phyloP scores from a whole-genome alignment of 2,329 filamentous ascomycete species.

The Hortaea werneckii region DNA sequence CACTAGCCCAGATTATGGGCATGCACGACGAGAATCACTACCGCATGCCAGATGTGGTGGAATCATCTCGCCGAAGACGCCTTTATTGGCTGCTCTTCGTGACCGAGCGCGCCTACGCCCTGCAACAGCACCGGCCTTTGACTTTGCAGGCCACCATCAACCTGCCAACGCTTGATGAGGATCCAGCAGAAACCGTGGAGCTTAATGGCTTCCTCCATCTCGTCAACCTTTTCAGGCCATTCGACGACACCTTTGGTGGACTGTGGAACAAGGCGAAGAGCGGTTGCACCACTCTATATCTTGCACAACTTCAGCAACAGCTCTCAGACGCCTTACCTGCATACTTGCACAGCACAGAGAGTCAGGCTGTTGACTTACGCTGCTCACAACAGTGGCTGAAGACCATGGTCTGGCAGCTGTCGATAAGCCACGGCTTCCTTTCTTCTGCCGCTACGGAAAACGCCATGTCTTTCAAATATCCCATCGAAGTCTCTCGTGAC shows the following conservation, averaged over 20 bases:
- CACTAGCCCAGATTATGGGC: conserved; percentile 47
- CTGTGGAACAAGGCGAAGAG: conserved; percentile 51
- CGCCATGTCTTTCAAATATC: conserved; percentile 53
- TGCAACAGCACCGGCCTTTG: conserved; percentile 54
- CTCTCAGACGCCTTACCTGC: conserved; percentile 44
- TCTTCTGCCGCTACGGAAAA: conserved; percentile 49
- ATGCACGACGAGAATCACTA: conserved; percentile 51
- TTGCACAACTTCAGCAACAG: conserved; percentile 40
- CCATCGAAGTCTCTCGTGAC: conserved; percentile 51
- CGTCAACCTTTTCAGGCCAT: conserved; percentile 50
- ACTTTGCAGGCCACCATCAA: conserved; percentile 51
- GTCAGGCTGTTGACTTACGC: conserved; percentile 58
- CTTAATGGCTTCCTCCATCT: conserved; percentile 51
- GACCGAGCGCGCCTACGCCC: conserved; percentile 53
- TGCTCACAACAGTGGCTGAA: conserved; percentile 62
- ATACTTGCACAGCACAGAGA: conserved; percentile 51
- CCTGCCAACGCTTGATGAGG: conserved; percentile 40
- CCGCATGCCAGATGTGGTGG: conserved; percentile 35
- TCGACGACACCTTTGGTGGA: conserved; percentile 54
- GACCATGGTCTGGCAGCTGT: conserved; percentile 63
- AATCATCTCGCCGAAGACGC: conserved; percentile 44
- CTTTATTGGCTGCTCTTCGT: conserved; percentile 56
- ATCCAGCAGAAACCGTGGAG: conserved; percentile 45
- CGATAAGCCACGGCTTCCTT: conserved; percentile 55
- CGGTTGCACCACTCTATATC: conserved; percentile 37